These are phyloP conservation scores for Solanum tarapatanum DNA, from an alignment of 257 asterid species.

Conservation along the genomic window DNA sequence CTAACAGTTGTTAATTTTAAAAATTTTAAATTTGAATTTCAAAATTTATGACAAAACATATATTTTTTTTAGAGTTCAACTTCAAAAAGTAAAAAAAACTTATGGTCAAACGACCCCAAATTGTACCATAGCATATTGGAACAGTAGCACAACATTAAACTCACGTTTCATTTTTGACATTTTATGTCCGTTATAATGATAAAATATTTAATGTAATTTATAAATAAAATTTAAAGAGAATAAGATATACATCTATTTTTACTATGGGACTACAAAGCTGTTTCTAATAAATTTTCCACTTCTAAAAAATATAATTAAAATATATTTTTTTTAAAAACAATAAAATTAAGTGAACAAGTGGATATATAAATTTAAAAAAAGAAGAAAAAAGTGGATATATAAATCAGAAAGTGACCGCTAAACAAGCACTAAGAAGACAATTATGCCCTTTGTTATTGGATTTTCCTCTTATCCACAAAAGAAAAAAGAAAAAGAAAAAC, in stretches of 20 bases:
- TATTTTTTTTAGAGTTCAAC: too few species aligned
- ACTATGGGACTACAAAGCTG: not conserved
- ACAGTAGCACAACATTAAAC: not conserved
- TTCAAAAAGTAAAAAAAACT: too few species aligned
- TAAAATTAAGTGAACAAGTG: not conserved
- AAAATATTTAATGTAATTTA: too few species aligned
- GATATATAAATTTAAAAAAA: not conserved
- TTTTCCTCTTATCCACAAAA: not conserved
- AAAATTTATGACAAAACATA: too few species aligned
- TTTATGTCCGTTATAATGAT: not conserved
- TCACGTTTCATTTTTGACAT: not conserved
- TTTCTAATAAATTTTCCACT: not conserved
- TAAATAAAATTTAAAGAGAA: too few species aligned
- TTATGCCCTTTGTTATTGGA: not conserved
- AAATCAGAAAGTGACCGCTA: not conserved
- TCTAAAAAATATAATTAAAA: not conserved
- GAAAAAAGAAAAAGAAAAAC: not conserved
- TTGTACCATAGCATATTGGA: too few species aligned
- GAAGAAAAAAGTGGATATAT: not conserved
- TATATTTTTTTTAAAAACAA: too few species aligned
- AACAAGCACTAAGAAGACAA: not conserved
- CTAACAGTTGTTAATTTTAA: too few species aligned
- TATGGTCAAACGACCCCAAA: too few species aligned
- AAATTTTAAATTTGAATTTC: too few species aligned
- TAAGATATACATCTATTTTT: too few species aligned